A percentile compares a stretch with the other conserved stretches of the same genome.
Evolutionary conservation across 805 yeast genomes (phyloP).

Genomic region (Barnettozyma wickerhamii): DNA sequence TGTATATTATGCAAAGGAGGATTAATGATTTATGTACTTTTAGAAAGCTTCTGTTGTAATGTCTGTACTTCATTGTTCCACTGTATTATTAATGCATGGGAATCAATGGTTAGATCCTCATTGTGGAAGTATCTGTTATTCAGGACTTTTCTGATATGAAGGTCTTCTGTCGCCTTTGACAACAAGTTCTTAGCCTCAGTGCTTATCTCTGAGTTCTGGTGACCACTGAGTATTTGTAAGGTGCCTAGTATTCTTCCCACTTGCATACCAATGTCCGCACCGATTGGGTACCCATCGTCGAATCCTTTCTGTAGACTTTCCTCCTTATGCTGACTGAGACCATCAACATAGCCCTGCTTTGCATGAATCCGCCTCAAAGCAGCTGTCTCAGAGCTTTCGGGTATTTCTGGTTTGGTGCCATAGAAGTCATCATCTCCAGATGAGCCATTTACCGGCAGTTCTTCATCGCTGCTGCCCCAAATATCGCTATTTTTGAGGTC

Average conservation of each 20-base stretch:
- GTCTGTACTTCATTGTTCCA: slow-evolving; percentile 36
- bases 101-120: slow-evolving; percentile 33
- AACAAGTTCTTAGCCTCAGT: slow-evolving; percentile 23
- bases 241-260: slow-evolving; percentile 64
- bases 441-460: no score
- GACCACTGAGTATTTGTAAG: slow-evolving; percentile 32
- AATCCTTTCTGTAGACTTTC: slow-evolving; percentile 72
- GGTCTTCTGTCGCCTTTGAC: slow-evolving; percentile 43
- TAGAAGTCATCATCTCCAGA: slow-evolving; percentile 30
- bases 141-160: slow-evolving; percentile 56
- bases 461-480: slow-evolving; percentile 32
- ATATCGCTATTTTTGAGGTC: slow-evolving; percentile 24
- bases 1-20: slow-evolving; percentile 1
- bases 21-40: neutral
- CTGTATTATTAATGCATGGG: slow-evolving; percentile 32
- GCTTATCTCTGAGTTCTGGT: slow-evolving; percentile 16
- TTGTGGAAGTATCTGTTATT: slow-evolving; percentile 45
- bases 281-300: slow-evolving; percentile 72
- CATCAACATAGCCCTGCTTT: slow-evolving; percentile 83
- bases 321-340: slow-evolving; percentile 66
- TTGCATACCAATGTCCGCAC: slow-evolving; percentile 61
- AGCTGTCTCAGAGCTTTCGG: slow-evolving; percentile 26
- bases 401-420: slow-evolving; percentile 25
- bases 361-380: slow-evolving; percentile 57
- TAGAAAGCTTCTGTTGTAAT: no score